Evolutionary conservation across 2,329 filamentous ascomycete species (phyloP), one percentile per base, ranked within the genome.

Genomic region (Colletotrichum acutatum): DNA sequence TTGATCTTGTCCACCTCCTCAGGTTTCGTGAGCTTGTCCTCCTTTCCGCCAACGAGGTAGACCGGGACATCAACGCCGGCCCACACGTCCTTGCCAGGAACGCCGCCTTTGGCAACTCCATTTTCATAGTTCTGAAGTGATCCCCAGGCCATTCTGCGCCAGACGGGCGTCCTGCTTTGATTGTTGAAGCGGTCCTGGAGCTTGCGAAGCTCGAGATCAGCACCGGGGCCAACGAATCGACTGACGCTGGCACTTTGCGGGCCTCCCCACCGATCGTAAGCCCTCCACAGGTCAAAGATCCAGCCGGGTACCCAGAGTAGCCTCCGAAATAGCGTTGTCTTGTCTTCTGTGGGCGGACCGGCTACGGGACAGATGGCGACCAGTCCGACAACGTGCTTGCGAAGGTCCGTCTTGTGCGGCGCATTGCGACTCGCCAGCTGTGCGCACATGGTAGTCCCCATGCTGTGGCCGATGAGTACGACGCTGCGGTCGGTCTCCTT

Each of bases 401-500:
- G 85, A n/a, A 94, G 78, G 1, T 84, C 80, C 30, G 86, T 85
- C 26, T 82, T 84, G 71, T 91, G 84, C 1, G 87, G 82, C 2
- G 74, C 79, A 76, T 82, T 85, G 72, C 74, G 84, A 76, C 75
- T 87, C 11, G 94, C 92, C 64, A 98, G 85, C 19, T 92, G 84
- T 30, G 94, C 92, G 6, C 92, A 90, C 24, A 98, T 85, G 3
- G 93, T 93, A 71, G 93, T 95, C 7, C 97, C 97, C 90, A 98
- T 93, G 80, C 95, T 98, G 79, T 99, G 97, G 1, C 92, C 95
- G 72, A 98, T 90, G 34, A 98, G 82, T 24, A 98, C 88, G 16
- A 98, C 89, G 4, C 91, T 89, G 80, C 98, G 95, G 1, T 85
- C 86, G 22, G 86, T 84, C 46, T 90, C 86, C 56, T 87, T 88